phyloP scores from a whole-genome alignment of 2,329 filamentous ascomycete genomes.

The Cercospora canescens region DNA sequence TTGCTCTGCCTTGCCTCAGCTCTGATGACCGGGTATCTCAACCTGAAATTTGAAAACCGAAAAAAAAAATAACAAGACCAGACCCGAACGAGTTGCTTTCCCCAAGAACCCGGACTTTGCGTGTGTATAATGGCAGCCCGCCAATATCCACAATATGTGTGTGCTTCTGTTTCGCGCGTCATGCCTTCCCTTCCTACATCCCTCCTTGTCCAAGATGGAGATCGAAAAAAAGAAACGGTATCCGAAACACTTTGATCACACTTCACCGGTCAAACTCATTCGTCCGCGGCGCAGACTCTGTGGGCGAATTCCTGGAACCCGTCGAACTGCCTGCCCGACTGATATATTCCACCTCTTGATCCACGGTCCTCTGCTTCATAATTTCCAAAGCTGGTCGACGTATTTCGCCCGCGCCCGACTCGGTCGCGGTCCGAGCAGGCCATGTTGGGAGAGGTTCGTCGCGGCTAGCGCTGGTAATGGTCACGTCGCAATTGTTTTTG shows the following conservation, averaged over 20 bases:
- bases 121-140: neutral
- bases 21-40: neutral
- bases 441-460: neutral
- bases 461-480: neutral
- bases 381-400: slow-evolving; percentile 17
- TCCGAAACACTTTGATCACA: neutral
- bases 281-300: neutral
- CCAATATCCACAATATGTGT: too few species aligned
- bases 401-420: neutral
- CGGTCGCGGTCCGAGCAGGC: neutral
- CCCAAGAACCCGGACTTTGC: neutral
- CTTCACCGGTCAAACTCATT: neutral
- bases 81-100: too few species aligned
- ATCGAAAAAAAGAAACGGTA: too few species aligned
- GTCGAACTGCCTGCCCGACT: neutral
- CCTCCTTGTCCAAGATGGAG: too few species aligned
- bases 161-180: neutral
- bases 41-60: too few species aligned
- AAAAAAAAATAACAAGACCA: too few species aligned
- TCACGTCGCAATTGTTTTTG: neutral
- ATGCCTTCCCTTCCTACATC: too few species aligned
- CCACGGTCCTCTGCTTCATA: slow-evolving; percentile 23
- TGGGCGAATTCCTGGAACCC: neutral
- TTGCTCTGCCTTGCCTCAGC: neutral
- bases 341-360: slow-evolving; percentile 22